Evolutionary conservation across 768 basidiomycete species (phyloP), one percentile per base, ranked within the genome.

Genomic region (Galerina sulciceps): DNA sequence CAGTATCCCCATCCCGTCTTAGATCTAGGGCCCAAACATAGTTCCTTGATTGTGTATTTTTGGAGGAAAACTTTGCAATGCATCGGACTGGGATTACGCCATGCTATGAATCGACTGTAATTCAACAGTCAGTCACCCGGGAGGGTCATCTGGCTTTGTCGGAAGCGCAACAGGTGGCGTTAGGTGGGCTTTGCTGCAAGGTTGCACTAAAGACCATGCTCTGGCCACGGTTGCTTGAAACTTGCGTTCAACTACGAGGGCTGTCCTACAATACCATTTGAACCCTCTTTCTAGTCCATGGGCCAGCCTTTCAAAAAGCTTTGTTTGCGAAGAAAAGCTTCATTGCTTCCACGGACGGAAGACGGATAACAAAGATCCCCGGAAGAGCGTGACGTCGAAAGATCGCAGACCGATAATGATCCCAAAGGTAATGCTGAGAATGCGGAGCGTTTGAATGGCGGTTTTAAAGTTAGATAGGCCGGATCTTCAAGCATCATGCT

Each of bases 401-500:
- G 17, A 48, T 51, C 35, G 17, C 36, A 43, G 11, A 20, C 43
- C 45, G 53, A 55, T 51, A 38, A 44, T 51, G 36, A 42, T 26
- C 49, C 38, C 35, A 18, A n/a, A 47, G 37, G 45, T 42, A 22
- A 18, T 47, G 23, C 37, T 18, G 35, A n/a, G 44, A 48, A 15
- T 37, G 44, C 36, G 36, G 36, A 11, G 36, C 22, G 36, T 9
- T 38, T 26, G 14, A 44, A 13, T 48, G 44, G n/a, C 17, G 36
- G 34, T 41, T n/a, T 38, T 26, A n/a, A 6, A 20, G 20, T 13
- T 37, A 26, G 45, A 51, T 61, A 54, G 38, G 56, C 48, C 60
- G 56, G 60, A 61, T 61, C 60, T 61, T 54, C 34, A 17, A 40
- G 52, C 37, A 43, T 31, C 34, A 18, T 38, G 26, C 26, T 31